These are phyloP conservation scores for Naganishia sp. DNA, from an alignment of 1,284 basidiomycete genomes.

Conservation along the genomic window DNA sequence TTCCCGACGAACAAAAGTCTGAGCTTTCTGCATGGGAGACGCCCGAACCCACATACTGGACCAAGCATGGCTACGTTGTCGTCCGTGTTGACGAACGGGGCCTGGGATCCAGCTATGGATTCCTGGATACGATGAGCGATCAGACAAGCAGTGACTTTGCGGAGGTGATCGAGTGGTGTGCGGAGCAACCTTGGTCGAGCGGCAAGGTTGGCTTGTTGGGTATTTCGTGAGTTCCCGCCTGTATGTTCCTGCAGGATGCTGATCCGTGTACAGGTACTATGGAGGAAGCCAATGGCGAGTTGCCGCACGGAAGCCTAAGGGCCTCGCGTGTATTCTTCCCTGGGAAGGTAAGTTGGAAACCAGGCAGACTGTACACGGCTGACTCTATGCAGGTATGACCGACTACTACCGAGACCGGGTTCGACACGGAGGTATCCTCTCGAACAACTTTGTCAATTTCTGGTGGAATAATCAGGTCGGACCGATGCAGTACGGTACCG, in stretches of 20 bases:
- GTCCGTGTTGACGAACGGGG: constrained; percentile 49
- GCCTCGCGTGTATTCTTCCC: constrained; percentile 47
- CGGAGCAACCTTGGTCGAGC: constrained; percentile 47
- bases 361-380: no score
- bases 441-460: constrained; percentile 44
- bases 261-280: constrained; percentile 38
- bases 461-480: constrained; percentile 48
- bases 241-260: background rate
- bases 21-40: constrained; percentile 47
- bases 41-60: constrained; percentile 48
- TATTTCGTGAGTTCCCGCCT: constrained; percentile 37
- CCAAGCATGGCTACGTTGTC: constrained; percentile 46
- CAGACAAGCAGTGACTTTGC: constrained; percentile 45
- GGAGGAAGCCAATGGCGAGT: constrained; percentile 49
- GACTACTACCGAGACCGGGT: constrained; percentile 49
- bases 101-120: constrained; percentile 43
- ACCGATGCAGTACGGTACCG: constrained; percentile 46
- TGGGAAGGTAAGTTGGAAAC: constrained; percentile 42
- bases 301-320: constrained; percentile 48
- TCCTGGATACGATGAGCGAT: constrained; percentile 46
- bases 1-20: constrained; percentile 46
- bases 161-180: constrained; percentile 48
- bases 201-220: constrained; percentile 49
- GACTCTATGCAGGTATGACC: constrained; percentile 38
- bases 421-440: constrained; percentile 48